phyloP scores from a whole-genome alignment of 805 yeast genomes.

The Saccharomycopsis capsularis region DNA sequence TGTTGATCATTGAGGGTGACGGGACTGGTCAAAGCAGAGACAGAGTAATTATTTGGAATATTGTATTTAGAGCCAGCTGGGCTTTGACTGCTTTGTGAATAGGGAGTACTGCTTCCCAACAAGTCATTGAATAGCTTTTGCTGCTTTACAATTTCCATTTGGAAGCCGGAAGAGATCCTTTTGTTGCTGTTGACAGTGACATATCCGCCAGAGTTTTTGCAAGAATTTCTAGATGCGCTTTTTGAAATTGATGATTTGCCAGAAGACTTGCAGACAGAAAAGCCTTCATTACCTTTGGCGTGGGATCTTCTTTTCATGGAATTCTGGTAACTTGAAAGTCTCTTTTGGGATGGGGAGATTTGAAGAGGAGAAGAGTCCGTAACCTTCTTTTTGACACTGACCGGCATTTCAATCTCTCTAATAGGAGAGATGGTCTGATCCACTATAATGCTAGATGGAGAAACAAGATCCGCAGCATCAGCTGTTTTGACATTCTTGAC shows the following conservation, averaged over 20 bases:
- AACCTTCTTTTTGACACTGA: background rate
- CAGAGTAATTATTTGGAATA: slow-evolving; percentile 21
- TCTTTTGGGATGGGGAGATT: background rate
- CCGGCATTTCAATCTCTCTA: background rate
- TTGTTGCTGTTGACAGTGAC: background rate
- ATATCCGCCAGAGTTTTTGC: background rate
- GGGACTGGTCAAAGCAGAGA: slow-evolving; percentile 10
- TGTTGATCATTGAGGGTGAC: background rate
- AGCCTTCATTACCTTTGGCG: background rate
- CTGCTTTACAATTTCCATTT: slow-evolving; percentile 5
- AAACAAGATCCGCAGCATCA: no score
- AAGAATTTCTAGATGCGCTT: slow-evolving; percentile 2
- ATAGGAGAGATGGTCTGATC: background rate
- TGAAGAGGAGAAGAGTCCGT: background rate
- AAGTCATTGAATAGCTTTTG: slow-evolving; percentile 11
- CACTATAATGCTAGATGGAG: no score
- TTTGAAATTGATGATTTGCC: background rate
- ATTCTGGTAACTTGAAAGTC: background rate
- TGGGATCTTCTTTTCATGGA: slow-evolving; percentile 1
- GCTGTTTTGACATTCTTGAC: no score
- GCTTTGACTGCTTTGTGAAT: background rate
- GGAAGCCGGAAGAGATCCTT: background rate
- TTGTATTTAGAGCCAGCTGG: slow-evolving; percentile 1
- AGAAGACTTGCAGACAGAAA: slow-evolving; percentile 6
- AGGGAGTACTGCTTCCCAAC: background rate